Base-by-base conservation (phyloP, 1,284 basidiomycete species). In the Ustilago tritici region DNA sequence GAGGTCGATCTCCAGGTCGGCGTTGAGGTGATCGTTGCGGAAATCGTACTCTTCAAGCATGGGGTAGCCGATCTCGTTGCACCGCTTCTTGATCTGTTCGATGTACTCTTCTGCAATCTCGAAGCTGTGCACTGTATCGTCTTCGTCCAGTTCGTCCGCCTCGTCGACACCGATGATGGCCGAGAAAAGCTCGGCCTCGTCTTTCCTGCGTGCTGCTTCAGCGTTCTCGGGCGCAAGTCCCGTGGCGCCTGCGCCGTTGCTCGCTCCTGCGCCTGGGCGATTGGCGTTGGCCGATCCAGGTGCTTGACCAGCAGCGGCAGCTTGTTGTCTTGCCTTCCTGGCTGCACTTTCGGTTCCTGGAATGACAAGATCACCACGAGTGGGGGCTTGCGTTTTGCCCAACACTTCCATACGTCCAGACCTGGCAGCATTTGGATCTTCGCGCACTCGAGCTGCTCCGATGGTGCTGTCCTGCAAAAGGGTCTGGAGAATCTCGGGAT, bases 41-140 rank as follows among this genome's bases (percentile, higher is more conserved):
- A 85, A 86, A 56, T 86, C 84, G 72, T 86, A 86, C 66, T 86
- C 84, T 65, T 86, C 84, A 5, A 85, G 77, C 84, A 86, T 85
- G 1, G 84, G 84, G 40, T 79, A 84, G 17, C 83, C 84, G 35
- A 86, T 79, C 52, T 86, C 84, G 65, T 84, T 82, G 70, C 84
- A 86, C 10, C 84, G 80, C 57, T 82, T 80, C 67, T 84, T 85
- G 63, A 86, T 83, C n/a, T 79, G 78, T 65, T 86, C 84, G 60
- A 85, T 85, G 38, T 71, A 72, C 61, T 82, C 78, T 57, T 86
- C 84, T 54, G 73, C 73, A 47, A 86, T 84, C 63, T 86, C 84
- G 56, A 86, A 86, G 49, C 78, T 81, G 73, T 86, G 84, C 19
- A 86, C 84, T 7, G 82, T 79, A 57, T 86, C 84, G 62, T 86